A percentile compares a stretch with the other conserved stretches of the same genome.
Conservation (phyloP, 148 eudicot species). For the Nepenthes gracilis region DNA sequence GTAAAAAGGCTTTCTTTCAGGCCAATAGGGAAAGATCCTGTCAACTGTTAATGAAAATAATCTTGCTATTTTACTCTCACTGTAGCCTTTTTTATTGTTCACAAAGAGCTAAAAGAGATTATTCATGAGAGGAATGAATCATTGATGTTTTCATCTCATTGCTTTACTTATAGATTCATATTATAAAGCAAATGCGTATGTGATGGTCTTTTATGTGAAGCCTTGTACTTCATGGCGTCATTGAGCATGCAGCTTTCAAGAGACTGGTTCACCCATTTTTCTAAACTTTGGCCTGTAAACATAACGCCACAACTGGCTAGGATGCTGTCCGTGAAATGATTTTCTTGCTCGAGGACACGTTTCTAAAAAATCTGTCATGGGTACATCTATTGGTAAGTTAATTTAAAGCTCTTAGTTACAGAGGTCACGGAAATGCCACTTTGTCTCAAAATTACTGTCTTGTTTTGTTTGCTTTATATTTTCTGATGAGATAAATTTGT, state of each 20-base stretch:
- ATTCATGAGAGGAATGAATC: neutral
- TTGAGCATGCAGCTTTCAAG: neutral
- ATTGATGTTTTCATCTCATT: neutral
- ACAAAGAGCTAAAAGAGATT: neutral
- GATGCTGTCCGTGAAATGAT: too few relatives aligned
- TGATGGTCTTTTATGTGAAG: neutral
- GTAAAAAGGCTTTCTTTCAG: slow-evolving; percentile 56
- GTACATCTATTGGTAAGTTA: too few relatives aligned
- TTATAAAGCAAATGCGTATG: neutral
- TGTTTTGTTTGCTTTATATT: too few relatives aligned
- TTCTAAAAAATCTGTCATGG: too few relatives aligned
- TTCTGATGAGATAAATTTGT: too few relatives aligned
- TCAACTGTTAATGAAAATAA: slow-evolving; percentile 23
- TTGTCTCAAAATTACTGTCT: too few relatives aligned
- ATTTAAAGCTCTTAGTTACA: too few relatives aligned
- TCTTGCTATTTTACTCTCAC: neutral
- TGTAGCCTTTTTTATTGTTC: neutral
- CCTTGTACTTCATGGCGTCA: neutral
- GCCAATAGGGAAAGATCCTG: slow-evolving; percentile 37
- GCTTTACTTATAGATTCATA: neutral
- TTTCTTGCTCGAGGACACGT: too few relatives aligned
- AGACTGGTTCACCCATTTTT: neutral
- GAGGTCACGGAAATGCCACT: too few relatives aligned
- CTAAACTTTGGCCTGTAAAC: neutral
- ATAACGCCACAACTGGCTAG: too few relatives aligned